Percentiles rank a stretch among this genome's conserved stretches.
Conservation (phyloP, 371 early-diverging fungal genomes). For the Mortierella sp. region DNA sequence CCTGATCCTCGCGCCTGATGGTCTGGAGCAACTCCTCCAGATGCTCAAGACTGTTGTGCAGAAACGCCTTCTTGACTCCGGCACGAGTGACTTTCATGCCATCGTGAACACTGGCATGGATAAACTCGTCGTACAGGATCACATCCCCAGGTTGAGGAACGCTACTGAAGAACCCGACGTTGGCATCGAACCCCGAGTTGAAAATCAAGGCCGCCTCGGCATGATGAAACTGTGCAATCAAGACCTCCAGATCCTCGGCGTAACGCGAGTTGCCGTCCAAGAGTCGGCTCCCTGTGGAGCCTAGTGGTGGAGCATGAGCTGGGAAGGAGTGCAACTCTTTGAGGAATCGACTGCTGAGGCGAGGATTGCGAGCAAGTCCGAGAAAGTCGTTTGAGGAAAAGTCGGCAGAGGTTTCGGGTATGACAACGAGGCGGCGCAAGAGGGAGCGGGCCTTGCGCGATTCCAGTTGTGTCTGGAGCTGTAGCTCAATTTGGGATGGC, state of each 20-base stretch:
- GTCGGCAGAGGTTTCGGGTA: conserved; percentile 62
- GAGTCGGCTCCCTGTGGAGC: conserved; percentile 85
- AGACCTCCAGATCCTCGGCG: conserved; percentile 71
- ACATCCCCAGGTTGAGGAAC: conserved; percentile 78
- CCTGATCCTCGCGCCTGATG: conserved; percentile 40
- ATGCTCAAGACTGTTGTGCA: conserved; percentile 75
- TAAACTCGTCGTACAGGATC: conserved; percentile 79
- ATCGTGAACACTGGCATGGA: conserved; percentile 90
- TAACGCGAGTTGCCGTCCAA: conserved; percentile 81
- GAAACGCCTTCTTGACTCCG: conserved; percentile 63
- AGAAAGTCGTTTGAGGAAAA: conserved; percentile 90
- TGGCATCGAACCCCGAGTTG: conserved; percentile 91
- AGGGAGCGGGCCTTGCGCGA: conserved; percentile 48
- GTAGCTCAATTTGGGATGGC: conserved; percentile 48
- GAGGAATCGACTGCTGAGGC: conserved; percentile 62
- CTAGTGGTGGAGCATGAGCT: conserved; percentile 60
- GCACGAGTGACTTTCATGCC: conserved; percentile 78
- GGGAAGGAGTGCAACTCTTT: conserved; percentile 60
- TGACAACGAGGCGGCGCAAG: conserved; percentile 50
- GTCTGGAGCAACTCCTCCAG: conserved; percentile 58
- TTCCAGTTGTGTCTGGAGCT: conserved; percentile 40
- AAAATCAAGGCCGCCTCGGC: conserved; percentile 78
- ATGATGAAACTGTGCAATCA: conserved; percentile 74
- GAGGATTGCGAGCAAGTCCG: conserved; percentile 70
- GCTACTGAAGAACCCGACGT: conserved; percentile 75